Base-by-base conservation (phyloP, 495 filamentous ascomycete genomes). In the Penicillium chermesinum region DNA sequence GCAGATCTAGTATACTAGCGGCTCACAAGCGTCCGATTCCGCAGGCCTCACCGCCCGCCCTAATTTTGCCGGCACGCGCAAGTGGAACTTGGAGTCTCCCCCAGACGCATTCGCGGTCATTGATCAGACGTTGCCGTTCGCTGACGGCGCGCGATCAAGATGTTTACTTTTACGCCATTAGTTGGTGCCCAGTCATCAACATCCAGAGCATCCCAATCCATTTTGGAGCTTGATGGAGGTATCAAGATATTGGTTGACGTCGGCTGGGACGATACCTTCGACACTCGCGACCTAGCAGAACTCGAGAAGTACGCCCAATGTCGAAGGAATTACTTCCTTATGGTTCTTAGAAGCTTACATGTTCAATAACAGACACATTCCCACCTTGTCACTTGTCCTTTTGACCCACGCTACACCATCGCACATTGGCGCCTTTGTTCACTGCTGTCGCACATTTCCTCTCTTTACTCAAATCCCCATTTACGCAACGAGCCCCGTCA, bases 381-480 rank as follows among this genome's bases (percentile, higher is more conserved):
- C 91, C 7, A 95, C 91, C 6, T 77, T 99, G 21, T 96, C 93
- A 7, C 70, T 99, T 45, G 86, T 99, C 59, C 88, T 99, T 25
- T 79, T 99, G 49, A 97, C 93, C 3, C 93, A 99, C 61, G 86
- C 93, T 39, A 97, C 90, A 2, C 78, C 86, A 17, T 76, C 86
- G 22, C 94, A 97, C 65, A 80, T 99, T 44, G 93, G 87, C 49
- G 94, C 93, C 38, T 96, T 86, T 58, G 93, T 87, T 36, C 91
- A 99, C 64, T 96, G 90, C 75, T 99, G 94, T 80, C 95, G 95
- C 65, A 82, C 95, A 64, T 85, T 96, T 55, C 91, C 94, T 44
- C 78, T 85, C 35, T 97, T 99, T 68, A 85, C 84, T 1, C 82
- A 88, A 48, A 90, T 99, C 48, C 93, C 93, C n/a, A 82, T 95